These are phyloP conservation scores for Solanum medicagineum DNA, from an alignment of 257 asterid genomes.

Conservation along the genomic window DNA sequence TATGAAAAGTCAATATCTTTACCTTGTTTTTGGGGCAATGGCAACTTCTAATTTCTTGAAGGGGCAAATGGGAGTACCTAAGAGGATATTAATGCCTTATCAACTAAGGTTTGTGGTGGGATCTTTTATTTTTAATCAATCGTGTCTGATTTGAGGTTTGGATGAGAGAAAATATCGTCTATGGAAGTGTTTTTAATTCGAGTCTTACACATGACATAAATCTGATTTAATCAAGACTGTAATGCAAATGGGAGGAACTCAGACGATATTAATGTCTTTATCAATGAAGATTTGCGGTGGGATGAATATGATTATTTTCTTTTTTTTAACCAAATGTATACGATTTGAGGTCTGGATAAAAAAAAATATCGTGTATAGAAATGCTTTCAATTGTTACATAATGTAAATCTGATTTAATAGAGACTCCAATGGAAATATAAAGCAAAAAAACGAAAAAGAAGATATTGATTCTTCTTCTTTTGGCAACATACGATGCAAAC, in stretches of 20 bases:
- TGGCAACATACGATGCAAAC: neutral
- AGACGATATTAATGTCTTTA: neutral
- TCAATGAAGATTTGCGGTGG: fast-evolving
- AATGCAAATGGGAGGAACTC: neutral
- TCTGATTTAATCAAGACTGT: fast-evolving
- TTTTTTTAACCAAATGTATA: neutral
- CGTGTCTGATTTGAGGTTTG: neutral
- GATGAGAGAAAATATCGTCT: neutral
- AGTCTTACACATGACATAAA: neutral
- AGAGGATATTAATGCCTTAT: neutral
- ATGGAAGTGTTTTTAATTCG: neutral
- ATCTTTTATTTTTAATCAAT: neutral
- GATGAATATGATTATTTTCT: neutral
- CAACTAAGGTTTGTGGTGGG: fast-evolving
- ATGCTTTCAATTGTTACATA: neutral
- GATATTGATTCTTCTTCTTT: neutral
- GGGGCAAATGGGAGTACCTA: conserved; percentile 14
- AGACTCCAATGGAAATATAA: neutral
- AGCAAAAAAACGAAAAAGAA: too few species aligned
- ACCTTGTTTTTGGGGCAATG: neutral
- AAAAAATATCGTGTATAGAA: neutral
- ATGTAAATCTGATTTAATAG: neutral
- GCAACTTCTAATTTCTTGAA: conserved; percentile 26
- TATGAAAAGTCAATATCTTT: conserved; percentile 31
- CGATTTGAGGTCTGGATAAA: neutral